These are phyloP conservation scores for Pythium brachiatum DNA, from an alignment of 352 stramenopile genomes.

Conservation along the genomic window DNA sequence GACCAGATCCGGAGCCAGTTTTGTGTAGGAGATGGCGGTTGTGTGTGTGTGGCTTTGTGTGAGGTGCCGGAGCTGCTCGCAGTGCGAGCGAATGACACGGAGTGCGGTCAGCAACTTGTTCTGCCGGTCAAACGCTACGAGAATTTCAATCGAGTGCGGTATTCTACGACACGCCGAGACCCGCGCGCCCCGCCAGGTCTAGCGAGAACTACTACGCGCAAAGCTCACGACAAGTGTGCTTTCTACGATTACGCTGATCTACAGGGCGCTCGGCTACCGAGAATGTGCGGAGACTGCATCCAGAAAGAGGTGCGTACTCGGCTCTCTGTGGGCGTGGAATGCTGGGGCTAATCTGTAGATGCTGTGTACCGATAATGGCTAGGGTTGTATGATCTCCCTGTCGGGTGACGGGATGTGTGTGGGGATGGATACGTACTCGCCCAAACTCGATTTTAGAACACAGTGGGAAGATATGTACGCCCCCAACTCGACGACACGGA, in stretches of 20 bases:
- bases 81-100: background rate
- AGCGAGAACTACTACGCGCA: too few species aligned
- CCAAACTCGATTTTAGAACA: background rate
- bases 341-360: too few species aligned
- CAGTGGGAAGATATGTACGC: too few species aligned
- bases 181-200: too few species aligned
- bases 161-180: too few species aligned
- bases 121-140: background rate
- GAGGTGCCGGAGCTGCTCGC: slow-evolving; percentile 17
- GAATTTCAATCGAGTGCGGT: background rate
- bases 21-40: slow-evolving; percentile 7
- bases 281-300: background rate
- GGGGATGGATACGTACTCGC: background rate
- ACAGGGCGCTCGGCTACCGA: background rate
- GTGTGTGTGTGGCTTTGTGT: slow-evolving; percentile 9
- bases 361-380: too few species aligned
- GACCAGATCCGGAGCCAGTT: background rate
- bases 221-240: too few species aligned
- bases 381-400: background rate
- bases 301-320: background rate
- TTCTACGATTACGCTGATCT: background rate
- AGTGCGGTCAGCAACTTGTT: background rate
- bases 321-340: too few species aligned
- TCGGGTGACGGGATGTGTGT: background rate
- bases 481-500: too few species aligned